Evolutionary conservation across 2,329 filamentous ascomycete genomes (phyloP).

Genomic region (Fusarium armeniacum): DNA sequence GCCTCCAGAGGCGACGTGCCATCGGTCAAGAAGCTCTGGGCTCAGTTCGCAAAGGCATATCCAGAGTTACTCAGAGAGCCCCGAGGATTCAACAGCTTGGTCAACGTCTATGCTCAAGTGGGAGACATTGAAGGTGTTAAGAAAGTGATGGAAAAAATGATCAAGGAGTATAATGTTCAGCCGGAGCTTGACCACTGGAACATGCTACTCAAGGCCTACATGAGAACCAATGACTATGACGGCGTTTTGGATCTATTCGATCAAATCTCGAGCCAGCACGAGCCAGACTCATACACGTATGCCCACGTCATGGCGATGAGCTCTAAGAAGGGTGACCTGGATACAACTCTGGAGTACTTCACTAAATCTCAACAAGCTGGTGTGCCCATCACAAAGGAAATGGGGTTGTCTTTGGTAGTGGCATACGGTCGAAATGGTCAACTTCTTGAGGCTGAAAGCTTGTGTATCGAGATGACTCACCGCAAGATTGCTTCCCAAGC

Average conservation of each 20-base stretch:
- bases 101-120: slow-evolving; percentile 78
- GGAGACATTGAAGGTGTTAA: slow-evolving; percentile 73
- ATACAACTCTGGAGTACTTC: slow-evolving; percentile 75
- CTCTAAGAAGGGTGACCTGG: slow-evolving; percentile 79
- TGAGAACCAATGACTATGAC: slow-evolving; percentile 75
- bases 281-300: slow-evolving; percentile 75
- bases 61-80: slow-evolving; percentile 53
- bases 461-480: slow-evolving; percentile 64
- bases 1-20: slow-evolving; percentile 63
- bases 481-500: slow-evolving; percentile 67
- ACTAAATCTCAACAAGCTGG: slow-evolving; percentile 69
- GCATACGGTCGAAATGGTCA: slow-evolving; percentile 68
- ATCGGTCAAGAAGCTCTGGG: slow-evolving; percentile 62
- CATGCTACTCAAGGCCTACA: slow-evolving; percentile 79
- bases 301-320: slow-evolving; percentile 80
- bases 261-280: slow-evolving; percentile 63
- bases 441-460: slow-evolving; percentile 55
- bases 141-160: slow-evolving; percentile 73
- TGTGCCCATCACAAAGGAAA: slow-evolving; percentile 66
- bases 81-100: slow-evolving; percentile 67
- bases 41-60: slow-evolving; percentile 57
- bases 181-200: slow-evolving; percentile 79
- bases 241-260: slow-evolving; percentile 75
- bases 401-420: slow-evolving; percentile 75
- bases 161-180: slow-evolving; percentile 65